Percentiles rank a stretch among this genome's conserved stretches.
phyloP scores from a whole-genome alignment of 108 stramenopile genomes.

The Skeletonema tropicum region DNA sequence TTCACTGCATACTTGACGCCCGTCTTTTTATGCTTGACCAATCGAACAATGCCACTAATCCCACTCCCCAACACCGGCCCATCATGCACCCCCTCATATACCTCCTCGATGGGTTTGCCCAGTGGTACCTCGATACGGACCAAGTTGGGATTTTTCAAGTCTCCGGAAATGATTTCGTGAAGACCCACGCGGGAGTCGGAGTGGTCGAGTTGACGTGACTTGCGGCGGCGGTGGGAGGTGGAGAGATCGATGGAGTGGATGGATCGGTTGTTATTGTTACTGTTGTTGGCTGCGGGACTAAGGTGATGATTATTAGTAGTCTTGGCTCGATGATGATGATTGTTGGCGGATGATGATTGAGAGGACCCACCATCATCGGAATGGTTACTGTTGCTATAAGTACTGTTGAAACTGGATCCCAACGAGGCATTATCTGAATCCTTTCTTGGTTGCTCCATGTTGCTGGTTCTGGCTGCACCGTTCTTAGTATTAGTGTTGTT shows the following conservation, averaged over 20 bases:
- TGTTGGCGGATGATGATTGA: background rate
- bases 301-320: background rate
- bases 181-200: slow-evolving; percentile 46
- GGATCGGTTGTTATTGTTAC: background rate
- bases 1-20: slow-evolving; percentile 83
- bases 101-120: slow-evolving; percentile 89
- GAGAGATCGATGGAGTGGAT: background rate
- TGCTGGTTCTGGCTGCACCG: background rate
- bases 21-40: slow-evolving; percentile 74
- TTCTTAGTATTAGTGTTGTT: background rate
- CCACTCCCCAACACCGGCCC: slow-evolving; percentile 84
- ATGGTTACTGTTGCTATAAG: background rate
- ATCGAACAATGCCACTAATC: slow-evolving; percentile 78
- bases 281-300: background rate
- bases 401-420: background rate
- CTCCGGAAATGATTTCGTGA: slow-evolving; percentile 33
- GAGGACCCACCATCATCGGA: background rate
- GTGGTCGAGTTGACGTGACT: slow-evolving; percentile 24
- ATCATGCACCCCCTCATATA: slow-evolving; percentile 85
- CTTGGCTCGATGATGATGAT: background rate
- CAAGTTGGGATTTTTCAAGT: slow-evolving; percentile 55
- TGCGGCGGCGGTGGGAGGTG: slow-evolving; percentile 17
- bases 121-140: slow-evolving; percentile 88
- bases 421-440: background rate
- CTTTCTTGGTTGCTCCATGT: background rate